Conservation (phyloP, 2,329 filamentous ascomycete genomes). For the Aureobasidium sp. region DNA sequence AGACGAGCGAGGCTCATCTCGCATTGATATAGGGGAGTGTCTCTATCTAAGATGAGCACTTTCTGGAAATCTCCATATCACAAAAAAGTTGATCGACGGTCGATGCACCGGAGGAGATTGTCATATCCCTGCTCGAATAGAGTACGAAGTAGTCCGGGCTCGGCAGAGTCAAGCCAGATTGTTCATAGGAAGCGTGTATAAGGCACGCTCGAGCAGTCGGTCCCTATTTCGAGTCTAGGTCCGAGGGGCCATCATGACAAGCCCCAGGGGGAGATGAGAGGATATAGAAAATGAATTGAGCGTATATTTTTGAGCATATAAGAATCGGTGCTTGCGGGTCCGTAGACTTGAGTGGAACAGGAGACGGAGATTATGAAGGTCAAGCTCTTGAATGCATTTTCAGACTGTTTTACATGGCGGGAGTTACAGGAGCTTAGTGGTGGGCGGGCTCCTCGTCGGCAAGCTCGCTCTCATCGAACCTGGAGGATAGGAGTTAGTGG, state of each 20-base stretch:
- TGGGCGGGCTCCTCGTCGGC: constrained; percentile 15
- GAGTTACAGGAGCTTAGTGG: constrained; percentile 27
- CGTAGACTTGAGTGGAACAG: neutral
- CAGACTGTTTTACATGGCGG: constrained; percentile 8
- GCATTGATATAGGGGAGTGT: neutral
- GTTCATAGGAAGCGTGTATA: neutral
- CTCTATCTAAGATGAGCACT: neutral
- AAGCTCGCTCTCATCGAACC: constrained; percentile 15
- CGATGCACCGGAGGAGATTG: neutral
- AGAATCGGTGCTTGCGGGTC: too few relatives aligned
- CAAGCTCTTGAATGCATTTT: constrained; percentile 10
- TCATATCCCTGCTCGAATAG: neutral
- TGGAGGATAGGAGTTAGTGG: neutral
- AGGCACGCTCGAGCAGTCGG: neutral
- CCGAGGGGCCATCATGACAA: neutral
- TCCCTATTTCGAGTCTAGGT: neutral
- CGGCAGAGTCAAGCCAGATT: neutral
- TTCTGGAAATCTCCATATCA: neutral
- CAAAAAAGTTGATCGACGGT: neutral
- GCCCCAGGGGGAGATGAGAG: neutral
- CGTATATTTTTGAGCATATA: neutral
- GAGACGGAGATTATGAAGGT: neutral
- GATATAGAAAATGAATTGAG: neutral
- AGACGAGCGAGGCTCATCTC: neutral
- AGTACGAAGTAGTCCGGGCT: neutral